Evolutionary conservation across 148 eudicot genomes (phyloP), one percentile per base, ranked within the genome.

Genomic region (Chenopodium formosanum): DNA sequence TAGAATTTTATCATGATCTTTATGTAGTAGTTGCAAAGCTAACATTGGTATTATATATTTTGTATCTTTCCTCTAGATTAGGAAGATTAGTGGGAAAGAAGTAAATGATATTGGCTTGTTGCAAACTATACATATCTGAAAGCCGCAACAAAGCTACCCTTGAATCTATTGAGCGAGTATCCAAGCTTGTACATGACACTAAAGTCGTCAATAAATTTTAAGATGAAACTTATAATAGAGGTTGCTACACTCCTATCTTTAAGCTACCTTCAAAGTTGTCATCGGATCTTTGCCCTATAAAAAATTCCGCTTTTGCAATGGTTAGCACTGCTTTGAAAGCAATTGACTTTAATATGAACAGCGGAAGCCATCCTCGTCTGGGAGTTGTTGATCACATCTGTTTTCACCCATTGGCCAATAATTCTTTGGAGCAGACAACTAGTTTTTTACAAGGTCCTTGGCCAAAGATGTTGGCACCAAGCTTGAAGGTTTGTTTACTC

Each of bases 311-410:
- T 16, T 90, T 92, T 82, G 89, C 89, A n/a, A 91, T 93, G 97
- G 94, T 95, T 72, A 82, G 83, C 82, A 91, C 97, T 82, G 97
- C 98, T 69, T 88, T 89, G 52, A 85, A 91, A 78, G 83, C 79
- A 66, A 81, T 93, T 75, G 91, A 95, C 82, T 89, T 93, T 74
- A 82, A 88, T 40, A 73, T 44, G 73, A 97, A 95, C 81, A 25
- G 86, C 77, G 97, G 98, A 85, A 91, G 88, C 73, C 97, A 91
- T 86, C 94, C 94, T 53, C 89, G 97, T 67, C 94, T 94, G 85
- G 98, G 98, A 77, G 95, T 91, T 75, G 95, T 95, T 46, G 97
- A 93, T 83, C 97, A 95, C 82, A 87, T 93, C 40, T 93, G 99
- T 79, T 91, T 93, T 76, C 94, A 92, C 76, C 97, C 98, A 1